A percentile compares a stretch with the other conserved stretches of the same genome.
Evolutionary conservation across 441 rosid species (phyloP).

Genomic region (Cnidoscolus chayamansa): DNA sequence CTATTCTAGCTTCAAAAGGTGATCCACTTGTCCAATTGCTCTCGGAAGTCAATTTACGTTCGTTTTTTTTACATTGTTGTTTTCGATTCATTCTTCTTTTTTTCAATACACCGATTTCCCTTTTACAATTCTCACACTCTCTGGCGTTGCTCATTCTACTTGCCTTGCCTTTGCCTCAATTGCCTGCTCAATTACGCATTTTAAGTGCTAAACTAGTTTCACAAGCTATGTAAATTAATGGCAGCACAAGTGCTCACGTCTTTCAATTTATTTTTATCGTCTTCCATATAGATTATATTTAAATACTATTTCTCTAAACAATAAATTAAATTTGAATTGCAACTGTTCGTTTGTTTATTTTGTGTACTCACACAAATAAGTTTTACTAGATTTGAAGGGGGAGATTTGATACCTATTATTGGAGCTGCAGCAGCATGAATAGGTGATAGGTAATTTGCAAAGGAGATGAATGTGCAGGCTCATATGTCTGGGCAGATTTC

Average conservation of each 20-base stretch:
- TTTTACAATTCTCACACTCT: neutral
- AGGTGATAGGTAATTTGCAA: too few relatives aligned
- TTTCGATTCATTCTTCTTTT: neutral
- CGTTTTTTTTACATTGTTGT: neutral
- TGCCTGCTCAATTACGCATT: neutral
- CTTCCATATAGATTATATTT: too few relatives aligned
- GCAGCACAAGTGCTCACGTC: neutral
- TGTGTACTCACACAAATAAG: neutral
- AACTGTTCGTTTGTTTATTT: neutral
- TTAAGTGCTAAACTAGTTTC: neutral
- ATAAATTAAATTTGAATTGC: too few relatives aligned
- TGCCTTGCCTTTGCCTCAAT: neutral
- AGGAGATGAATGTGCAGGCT: constrained; percentile 77
- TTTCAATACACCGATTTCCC: neutral
- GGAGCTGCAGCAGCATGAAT: constrained; percentile 20
- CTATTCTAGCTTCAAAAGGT: neutral
- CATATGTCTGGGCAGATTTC: constrained; percentile 77
- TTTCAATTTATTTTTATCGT: neutral
- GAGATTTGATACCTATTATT: constrained; percentile 8
- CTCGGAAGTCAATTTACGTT: neutral
- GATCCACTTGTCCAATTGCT: constrained; percentile 11
- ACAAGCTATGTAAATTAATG: constrained; percentile 3
- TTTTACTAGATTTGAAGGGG: neutral
- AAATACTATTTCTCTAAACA: too few relatives aligned
- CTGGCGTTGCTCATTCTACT: neutral